Base-by-base conservation (phyloP, 371 early-diverging fungal species). In the Mucor ambiguus region DNA sequence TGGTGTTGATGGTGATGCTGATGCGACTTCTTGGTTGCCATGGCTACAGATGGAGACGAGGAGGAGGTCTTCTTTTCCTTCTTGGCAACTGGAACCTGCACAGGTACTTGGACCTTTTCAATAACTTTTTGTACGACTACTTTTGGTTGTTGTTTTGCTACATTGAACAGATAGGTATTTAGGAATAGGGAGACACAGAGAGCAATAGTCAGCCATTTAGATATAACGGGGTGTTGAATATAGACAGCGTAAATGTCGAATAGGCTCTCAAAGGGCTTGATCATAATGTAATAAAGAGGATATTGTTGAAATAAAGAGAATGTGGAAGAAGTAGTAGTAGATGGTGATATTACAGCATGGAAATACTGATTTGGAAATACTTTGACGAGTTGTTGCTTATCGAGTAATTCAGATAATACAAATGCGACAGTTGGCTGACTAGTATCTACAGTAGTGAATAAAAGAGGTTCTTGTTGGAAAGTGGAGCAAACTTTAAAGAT, bases 151-250 rank as follows among this genome's bases (percentile, higher is more conserved):
- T 32, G 54, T 63, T 83, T 83, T 58, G 80, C 85, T 8, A 88
- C 78, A 52, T 88, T 85, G 63, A 87, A 84, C 52, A 89, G 72
- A 55, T 87, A 87, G 61, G 85, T 85, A 66, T 89, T 89, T 55
- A 89, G 79, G 63, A 87, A 71, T 3, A 89, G 69, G 0, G 88
- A 87, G 14, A 85, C 80, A n/a, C 77, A 73, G 18, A 89, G 68
- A 14, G 77, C 75, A 52, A 85, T 26, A 8, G 79, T 76, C 58
- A 86, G 72, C 78, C 84, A 85, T 71, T 85, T 85, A 66, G 84
- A 84, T 56, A 88, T 72, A 41, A 87, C 83, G n/a, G 88, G 87
- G 54, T 88, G 85, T 66, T 87, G 87, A 46, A 85, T 78, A 61
- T 82, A 81, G 49, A 83, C 80, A 18, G 80, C 75, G 66, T 79